phyloP scores from a whole-genome alignment of 495 filamentous ascomycete species.

The Articulospora tetracladia region DNA sequence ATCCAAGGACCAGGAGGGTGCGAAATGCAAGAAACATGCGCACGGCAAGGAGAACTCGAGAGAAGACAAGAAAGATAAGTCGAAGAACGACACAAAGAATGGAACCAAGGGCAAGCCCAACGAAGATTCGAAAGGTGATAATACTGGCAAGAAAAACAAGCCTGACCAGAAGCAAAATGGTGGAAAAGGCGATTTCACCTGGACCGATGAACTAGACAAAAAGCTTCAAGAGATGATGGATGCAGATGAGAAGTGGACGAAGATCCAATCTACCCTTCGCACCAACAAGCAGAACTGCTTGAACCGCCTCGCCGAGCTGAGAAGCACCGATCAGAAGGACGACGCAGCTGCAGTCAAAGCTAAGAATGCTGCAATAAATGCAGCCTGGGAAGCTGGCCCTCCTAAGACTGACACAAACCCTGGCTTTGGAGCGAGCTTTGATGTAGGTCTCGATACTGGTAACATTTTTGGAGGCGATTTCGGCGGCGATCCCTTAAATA shows the following conservation, averaged over 20 bases:
- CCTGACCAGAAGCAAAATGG: background rate
- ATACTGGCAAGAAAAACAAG: background rate
- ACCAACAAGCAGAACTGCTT: background rate
- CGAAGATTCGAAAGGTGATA: background rate
- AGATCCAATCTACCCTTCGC: background rate
- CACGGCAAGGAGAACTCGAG: background rate
- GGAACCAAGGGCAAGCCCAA: background rate
- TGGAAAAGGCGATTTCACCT: background rate
- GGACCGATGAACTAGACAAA: background rate
- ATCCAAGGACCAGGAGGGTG: background rate
- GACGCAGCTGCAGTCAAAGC: background rate
- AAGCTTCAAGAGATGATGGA: background rate
- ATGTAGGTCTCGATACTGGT: background rate
- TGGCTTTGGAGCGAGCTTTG: background rate
- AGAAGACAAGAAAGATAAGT: slow-evolving; percentile 1
- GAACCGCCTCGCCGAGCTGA: background rate
- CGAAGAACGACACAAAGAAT: background rate
- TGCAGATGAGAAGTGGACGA: background rate
- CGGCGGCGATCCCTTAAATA: background rate
- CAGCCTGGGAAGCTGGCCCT: background rate
- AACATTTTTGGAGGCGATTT: too few species aligned
- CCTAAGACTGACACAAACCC: background rate
- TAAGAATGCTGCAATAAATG: background rate
- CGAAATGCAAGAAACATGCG: background rate
- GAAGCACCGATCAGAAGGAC: background rate